phyloP scores from a whole-genome alignment of 257 asterid genomes.

The Scutellaria baicalensis region DNA sequence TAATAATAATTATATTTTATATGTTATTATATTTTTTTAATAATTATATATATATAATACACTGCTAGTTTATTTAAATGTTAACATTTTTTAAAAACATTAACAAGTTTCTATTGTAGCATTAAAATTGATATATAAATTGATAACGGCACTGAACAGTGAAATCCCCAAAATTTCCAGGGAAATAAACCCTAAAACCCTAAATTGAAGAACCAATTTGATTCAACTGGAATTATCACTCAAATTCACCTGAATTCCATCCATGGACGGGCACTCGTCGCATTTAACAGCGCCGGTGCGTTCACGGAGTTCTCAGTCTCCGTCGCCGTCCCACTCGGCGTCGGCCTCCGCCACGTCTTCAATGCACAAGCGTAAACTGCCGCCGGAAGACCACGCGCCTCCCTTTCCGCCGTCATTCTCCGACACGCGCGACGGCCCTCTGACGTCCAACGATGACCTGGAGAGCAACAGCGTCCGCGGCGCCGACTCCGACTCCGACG shows the following conservation, averaged over 20 bases:
- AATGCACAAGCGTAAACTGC: constrained; percentile 75
- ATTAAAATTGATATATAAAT: too few relatives aligned
- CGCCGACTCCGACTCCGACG: constrained; percentile 88
- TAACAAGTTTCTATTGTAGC: too few relatives aligned
- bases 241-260: neutral
- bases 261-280: constrained; percentile 36
- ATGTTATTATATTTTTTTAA: too few relatives aligned
- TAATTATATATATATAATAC: too few relatives aligned
- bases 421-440: constrained; percentile 89
- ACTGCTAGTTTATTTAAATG: too few relatives aligned
- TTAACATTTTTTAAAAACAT: too few relatives aligned
- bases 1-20: too few relatives aligned
- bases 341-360: constrained; percentile 97
- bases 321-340: constrained; percentile 98
- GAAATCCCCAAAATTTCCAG: neutral
- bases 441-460: constrained; percentile 88
- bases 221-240: neutral
- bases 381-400: constrained; percentile 78
- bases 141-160: too few relatives aligned
- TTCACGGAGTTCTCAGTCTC: constrained; percentile 89
- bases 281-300: constrained; percentile 80
- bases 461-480: constrained; percentile 98
- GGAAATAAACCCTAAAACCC: neutral
- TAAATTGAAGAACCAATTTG: neutral
- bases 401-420: constrained; percentile 81